Conservation (phyloP, 805 yeast species). For the Metschnikowia dekortorum region DNA sequence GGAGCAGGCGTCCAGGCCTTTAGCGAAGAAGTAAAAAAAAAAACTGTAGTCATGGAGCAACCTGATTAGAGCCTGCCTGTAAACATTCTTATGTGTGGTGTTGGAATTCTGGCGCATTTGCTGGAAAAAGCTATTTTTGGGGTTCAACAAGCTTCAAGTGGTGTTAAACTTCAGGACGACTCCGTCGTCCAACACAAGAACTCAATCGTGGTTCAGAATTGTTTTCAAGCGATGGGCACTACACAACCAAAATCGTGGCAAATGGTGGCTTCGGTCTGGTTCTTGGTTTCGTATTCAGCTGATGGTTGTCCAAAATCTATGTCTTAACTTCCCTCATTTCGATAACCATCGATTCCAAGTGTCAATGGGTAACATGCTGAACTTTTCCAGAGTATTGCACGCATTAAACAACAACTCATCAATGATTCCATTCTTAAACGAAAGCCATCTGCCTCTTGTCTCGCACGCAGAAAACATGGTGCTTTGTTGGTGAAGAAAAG, state of each 20-base stretch:
- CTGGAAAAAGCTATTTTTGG: slow-evolving; percentile 50
- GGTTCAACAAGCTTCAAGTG: slow-evolving; percentile 56
- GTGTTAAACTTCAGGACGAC: slow-evolving; percentile 68
- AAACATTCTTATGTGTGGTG: slow-evolving; percentile 42
- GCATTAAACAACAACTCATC: too few relatives aligned
- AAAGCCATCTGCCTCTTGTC: too few relatives aligned
- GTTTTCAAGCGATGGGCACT: slow-evolving; percentile 85
- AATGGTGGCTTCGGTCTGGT: slow-evolving; percentile 72
- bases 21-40: slow-evolving; percentile 27
- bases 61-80: not conserved
- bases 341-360: too few relatives aligned
- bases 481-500: too few relatives aligned
- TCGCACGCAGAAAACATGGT: too few relatives aligned
- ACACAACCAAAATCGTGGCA: slow-evolving; percentile 68
- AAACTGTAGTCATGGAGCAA: too few relatives aligned
- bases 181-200: slow-evolving; percentile 80
- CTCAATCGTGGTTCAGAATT: slow-evolving; percentile 68
- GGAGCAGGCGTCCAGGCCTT: slow-evolving; percentile 7
- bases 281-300: slow-evolving; percentile 84
- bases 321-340: slow-evolving; percentile 61
- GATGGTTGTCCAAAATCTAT: slow-evolving; percentile 77
- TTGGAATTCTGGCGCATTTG: slow-evolving; percentile 61
- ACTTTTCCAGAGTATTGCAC: too few relatives aligned
- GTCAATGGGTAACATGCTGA: too few relatives aligned
- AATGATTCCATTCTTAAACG: too few relatives aligned